Percentiles rank a stretch among this genome's conserved stretches.
phyloP scores from a whole-genome alignment of 1,139 yeast genomes.

The Hyphopichia pseudoburtonii region DNA sequence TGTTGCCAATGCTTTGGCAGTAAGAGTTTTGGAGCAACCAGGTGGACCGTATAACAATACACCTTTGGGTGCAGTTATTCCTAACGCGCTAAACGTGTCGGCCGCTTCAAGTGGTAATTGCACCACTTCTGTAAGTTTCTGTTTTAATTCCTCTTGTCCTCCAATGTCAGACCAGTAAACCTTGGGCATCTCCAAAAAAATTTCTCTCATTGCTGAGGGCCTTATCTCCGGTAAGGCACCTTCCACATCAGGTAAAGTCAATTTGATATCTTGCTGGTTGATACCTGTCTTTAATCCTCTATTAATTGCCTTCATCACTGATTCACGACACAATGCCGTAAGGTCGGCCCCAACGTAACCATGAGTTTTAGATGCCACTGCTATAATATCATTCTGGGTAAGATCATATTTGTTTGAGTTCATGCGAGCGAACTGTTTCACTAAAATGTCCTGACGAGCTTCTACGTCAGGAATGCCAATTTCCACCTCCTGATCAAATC shows the following conservation, averaged over 20 bases:
- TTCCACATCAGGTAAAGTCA: constrained; percentile 54
- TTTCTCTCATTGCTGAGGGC: constrained; percentile 97
- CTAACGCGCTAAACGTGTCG: constrained; percentile 70
- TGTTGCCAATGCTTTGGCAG: constrained; percentile 93
- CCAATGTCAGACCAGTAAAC: constrained; percentile 95
- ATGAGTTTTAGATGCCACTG: constrained; percentile 64
- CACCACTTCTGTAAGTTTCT: constrained; percentile 81
- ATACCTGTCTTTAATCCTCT: constrained; percentile 41
- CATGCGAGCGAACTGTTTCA: constrained; percentile 63
- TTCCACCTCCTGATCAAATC: constrained; percentile 86
- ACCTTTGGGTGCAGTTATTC: constrained; percentile 90
- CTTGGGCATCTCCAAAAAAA: constrained; percentile 89
- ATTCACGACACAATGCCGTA: constrained; percentile 82
- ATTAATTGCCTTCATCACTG: constrained; percentile 81
- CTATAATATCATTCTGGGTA: constrained; percentile 49
- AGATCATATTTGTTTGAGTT: constrained; percentile 54
- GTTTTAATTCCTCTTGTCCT: constrained; percentile 83
- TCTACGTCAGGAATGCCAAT: constrained; percentile 76
- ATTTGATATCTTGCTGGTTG: constrained; percentile 26
- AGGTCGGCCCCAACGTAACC: constrained; percentile 80
- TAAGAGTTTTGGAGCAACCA: constrained; percentile 91
- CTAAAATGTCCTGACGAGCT: constrained; percentile 62
- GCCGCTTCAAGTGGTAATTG: constrained; percentile 88
- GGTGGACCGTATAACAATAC: constrained; percentile 92
- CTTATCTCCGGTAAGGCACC: constrained; percentile 73